Conservation (phyloP, 768 basidiomycete genomes). For the Tricholoma bakamatsutake region DNA sequence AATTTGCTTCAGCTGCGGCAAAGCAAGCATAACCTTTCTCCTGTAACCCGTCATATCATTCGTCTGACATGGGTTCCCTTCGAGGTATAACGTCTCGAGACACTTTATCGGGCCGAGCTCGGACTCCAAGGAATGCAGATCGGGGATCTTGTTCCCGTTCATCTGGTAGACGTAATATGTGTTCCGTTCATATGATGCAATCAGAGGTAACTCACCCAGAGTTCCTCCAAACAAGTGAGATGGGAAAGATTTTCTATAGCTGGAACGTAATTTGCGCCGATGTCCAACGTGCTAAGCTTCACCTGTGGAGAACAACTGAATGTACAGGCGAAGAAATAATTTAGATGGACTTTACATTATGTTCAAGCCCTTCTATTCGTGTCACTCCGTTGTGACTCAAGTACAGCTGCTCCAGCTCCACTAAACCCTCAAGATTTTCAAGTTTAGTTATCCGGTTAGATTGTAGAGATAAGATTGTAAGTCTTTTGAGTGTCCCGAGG, state of each 20-base stretch:
- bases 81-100: slow-evolving; percentile 88
- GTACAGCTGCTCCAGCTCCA: slow-evolving; percentile 82
- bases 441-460: slow-evolving; percentile 91
- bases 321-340: not conserved
- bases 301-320: slow-evolving; percentile 23
- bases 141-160: slow-evolving; percentile 80
- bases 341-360: slow-evolving; percentile 51
- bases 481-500: slow-evolving; percentile 57
- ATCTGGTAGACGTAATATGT: slow-evolving; percentile 41
- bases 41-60: slow-evolving; percentile 74
- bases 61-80: slow-evolving; percentile 88
- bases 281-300: slow-evolving; percentile 80
- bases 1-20: slow-evolving; percentile 89
- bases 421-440: slow-evolving; percentile 70
- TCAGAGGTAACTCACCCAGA: slow-evolving; percentile 67
- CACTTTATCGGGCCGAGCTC: slow-evolving; percentile 56
- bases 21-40: slow-evolving; percentile 80
- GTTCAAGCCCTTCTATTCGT: slow-evolving; percentile 76
- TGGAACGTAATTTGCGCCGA: slow-evolving; percentile 80
- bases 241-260: slow-evolving; percentile 81
- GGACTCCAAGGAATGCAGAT: slow-evolving; percentile 58
- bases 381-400: slow-evolving; percentile 91
- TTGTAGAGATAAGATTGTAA: slow-evolving; percentile 85
- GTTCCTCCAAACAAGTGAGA: slow-evolving; percentile 72
- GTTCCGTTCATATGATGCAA: not conserved